Percentiles rank a stretch among this genome's conserved stretches.
These are phyloP conservation scores for Calonectria pseudoturangicola DNA, from an alignment of 2,329 filamentous ascomycete genomes.

Conservation along the genomic window DNA sequence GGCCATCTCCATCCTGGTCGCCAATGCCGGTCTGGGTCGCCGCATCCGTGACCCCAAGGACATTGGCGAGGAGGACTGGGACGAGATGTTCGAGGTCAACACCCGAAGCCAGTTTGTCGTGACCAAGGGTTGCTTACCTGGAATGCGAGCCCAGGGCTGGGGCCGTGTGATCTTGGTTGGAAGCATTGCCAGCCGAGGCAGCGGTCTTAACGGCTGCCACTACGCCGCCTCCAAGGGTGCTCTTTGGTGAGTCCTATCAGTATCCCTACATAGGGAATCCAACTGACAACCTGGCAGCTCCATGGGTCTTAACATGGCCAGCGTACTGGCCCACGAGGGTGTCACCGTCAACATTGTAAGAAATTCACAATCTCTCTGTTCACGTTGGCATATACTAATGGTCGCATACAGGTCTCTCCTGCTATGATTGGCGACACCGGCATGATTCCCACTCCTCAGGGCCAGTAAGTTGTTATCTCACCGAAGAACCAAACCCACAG, in stretches of 20 bases:
- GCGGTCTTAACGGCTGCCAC: conserved; percentile 59
- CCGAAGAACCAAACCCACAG: neutral
- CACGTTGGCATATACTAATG: neutral
- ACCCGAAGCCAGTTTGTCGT: conserved; percentile 59
- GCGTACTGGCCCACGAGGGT: conserved; percentile 56
- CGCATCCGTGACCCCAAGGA: conserved; percentile 58
- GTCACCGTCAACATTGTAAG: conserved; percentile 59
- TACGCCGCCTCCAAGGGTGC: conserved; percentile 60
- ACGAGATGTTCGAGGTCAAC: conserved; percentile 60
- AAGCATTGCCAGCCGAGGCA: conserved; percentile 59
- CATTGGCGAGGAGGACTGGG: conserved; percentile 60
- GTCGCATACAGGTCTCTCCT: conserved; percentile 52
- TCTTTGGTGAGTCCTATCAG: conserved; percentile 42
- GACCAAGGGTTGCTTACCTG: conserved; percentile 56
- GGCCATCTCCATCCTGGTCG: conserved; percentile 27
- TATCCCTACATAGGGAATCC: conserved; percentile 18
- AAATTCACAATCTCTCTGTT: neutral
- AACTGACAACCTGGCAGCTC: conserved; percentile 49
- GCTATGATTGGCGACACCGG: conserved; percentile 60
- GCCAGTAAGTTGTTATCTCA: conserved; percentile 44
- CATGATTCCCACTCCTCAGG: conserved; percentile 59
- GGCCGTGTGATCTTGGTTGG: conserved; percentile 58
- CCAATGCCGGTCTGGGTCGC: conserved; percentile 52
- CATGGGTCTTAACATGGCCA: conserved; percentile 59
- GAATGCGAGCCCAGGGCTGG: conserved; percentile 58